phyloP scores from a whole-genome alignment of 306 rosid species.

The Fragaria iinumae region DNA sequence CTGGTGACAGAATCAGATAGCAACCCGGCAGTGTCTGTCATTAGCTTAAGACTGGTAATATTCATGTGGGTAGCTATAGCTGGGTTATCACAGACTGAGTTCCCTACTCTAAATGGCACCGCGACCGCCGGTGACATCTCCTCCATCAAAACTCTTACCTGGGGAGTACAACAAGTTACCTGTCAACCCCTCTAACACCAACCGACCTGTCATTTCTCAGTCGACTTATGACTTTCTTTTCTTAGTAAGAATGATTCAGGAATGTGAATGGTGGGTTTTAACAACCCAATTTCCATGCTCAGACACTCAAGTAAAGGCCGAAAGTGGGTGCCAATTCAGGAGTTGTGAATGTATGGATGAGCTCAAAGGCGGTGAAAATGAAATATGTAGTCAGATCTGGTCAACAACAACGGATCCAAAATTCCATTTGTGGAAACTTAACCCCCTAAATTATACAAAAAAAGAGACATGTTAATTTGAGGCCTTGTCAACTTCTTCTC shows the following conservation, averaged over 20 bases:
- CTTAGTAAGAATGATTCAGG: slow-evolving; percentile 47
- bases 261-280: slow-evolving; percentile 47
- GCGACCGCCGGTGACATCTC: slow-evolving; percentile 60
- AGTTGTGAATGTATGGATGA: slow-evolving; percentile 38
- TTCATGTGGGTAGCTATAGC: slow-evolving; percentile 53
- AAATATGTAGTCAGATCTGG: slow-evolving; percentile 77
- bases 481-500: slow-evolving; percentile 45
- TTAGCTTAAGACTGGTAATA: slow-evolving; percentile 68
- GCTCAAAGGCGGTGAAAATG: slow-evolving; percentile 50
- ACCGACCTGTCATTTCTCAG: slow-evolving; percentile 69
- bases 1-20: slow-evolving; percentile 49
- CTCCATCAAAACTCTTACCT: slow-evolving; percentile 75
- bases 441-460: slow-evolving; percentile 24
- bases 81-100: slow-evolving; percentile 71
- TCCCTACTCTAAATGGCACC: slow-evolving; percentile 76
- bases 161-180: slow-evolving; percentile 49
- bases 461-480: slow-evolving; percentile 23
- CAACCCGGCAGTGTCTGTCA: slow-evolving; percentile 55
- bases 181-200: slow-evolving; percentile 52
- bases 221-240: slow-evolving; percentile 43
- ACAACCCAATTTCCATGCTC: slow-evolving; percentile 60
- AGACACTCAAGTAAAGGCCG: slow-evolving; percentile 32
- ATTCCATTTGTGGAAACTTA: slow-evolving; percentile 45
- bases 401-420: slow-evolving; percentile 62
- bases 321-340: slow-evolving; percentile 37